Evolutionary conservation across 2,329 filamentous ascomycete species (phyloP).

Genomic region (Fusarium concolor): DNA sequence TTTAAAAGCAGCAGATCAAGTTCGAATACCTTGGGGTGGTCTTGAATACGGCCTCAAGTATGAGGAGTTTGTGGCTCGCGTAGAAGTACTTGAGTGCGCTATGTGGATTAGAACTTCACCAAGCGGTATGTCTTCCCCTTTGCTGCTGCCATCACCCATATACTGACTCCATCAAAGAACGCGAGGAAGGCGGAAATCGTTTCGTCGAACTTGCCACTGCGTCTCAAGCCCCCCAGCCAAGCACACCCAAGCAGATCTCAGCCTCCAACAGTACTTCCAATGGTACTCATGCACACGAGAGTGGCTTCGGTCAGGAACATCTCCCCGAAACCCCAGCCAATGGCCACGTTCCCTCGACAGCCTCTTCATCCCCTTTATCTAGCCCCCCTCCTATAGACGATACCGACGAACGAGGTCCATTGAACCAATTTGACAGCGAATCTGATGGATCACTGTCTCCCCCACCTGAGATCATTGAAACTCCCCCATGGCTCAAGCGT

Average conservation of each 20-base stretch:
- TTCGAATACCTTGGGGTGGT: conserved; percentile 38
- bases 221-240: neutral
- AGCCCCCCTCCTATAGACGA: neutral
- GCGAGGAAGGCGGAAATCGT: neutral
- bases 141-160: neutral
- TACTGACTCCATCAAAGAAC: conserved; percentile 7
- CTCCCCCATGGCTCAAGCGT: conserved; percentile 27
- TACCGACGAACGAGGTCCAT: neutral
- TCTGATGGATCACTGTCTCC: conserved; percentile 29
- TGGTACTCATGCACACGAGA: neutral
- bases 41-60: conserved; percentile 38
- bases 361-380: neutral
- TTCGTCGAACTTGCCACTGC: neutral
- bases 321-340: neutral
- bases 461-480: conserved; percentile 27
- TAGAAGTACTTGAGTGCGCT: conserved; percentile 45
- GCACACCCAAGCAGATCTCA: neutral
- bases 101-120: conserved; percentile 36
- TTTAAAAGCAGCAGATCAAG: conserved; percentile 28
- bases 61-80: conserved; percentile 38
- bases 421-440: neutral
- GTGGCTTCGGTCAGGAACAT: neutral
- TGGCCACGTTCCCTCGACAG: neutral
- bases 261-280: neutral
- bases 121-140: conserved; percentile 12